A percentile compares a stretch with the other conserved stretches of the same genome.
phyloP scores from a whole-genome alignment of 139 green algal genomes.

The Chlorella sp. region DNA sequence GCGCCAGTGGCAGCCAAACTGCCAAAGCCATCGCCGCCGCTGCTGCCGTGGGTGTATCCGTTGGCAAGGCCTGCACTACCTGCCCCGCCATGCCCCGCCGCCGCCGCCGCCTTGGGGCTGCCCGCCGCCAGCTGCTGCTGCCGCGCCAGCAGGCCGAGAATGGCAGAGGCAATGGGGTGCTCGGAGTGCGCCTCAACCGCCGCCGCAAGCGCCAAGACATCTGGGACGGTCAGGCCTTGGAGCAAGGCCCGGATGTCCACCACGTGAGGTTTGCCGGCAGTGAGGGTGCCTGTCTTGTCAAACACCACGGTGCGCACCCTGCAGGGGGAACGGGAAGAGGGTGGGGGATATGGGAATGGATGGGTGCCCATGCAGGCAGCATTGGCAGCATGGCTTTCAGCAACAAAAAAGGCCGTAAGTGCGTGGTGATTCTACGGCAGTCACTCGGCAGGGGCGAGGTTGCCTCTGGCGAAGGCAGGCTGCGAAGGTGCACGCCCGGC shows the following conservation, averaged over 20 bases:
- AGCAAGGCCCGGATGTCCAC: constrained; percentile 32
- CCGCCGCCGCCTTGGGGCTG: not conserved
- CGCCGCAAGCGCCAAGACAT: constrained; percentile 70
- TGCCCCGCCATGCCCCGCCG: too few species aligned
- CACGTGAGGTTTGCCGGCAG: constrained; percentile 75
- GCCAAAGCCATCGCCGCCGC: constrained; percentile 7
- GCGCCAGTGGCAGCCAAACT: not conserved
- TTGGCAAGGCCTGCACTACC: too few species aligned
- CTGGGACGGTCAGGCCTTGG: constrained; percentile 28
- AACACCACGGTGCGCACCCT: constrained; percentile 78
- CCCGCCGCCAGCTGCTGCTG: not conserved
- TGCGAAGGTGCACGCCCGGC: too few species aligned
- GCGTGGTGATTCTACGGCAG: too few species aligned
- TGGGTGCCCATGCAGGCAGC: not conserved
- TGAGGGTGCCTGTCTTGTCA: constrained; percentile 99
- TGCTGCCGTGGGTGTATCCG: not conserved
- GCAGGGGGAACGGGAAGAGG: not conserved
- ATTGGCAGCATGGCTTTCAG: too few species aligned
- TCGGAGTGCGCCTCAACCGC: constrained; percentile 87
- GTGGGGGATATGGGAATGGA: not conserved
- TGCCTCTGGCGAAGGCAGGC: too few species aligned
- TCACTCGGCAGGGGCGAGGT: too few species aligned
- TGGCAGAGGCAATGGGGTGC: constrained; percentile 88
- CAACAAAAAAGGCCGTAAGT: not conserved
- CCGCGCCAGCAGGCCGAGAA: constrained; percentile 61